Conservation (phyloP, 768 basidiomycete species). For the Mrakia gelida region DNA sequence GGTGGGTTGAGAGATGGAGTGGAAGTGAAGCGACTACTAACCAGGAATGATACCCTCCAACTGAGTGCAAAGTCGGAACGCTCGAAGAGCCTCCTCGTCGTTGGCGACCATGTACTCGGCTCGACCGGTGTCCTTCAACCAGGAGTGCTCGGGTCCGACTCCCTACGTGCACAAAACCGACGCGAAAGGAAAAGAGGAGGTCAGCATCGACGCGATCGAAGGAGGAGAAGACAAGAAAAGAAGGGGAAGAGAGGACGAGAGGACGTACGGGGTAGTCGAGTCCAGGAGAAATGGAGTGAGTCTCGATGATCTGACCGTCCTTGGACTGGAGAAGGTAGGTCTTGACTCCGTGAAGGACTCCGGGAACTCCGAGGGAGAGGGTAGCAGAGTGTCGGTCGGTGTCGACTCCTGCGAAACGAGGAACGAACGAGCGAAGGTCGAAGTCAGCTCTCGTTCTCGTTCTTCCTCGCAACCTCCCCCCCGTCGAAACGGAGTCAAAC, state of each 20-base stretch:
- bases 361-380: constrained; percentile 80
- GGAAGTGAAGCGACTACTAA: constrained; percentile 38
- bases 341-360: constrained; percentile 91
- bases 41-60: constrained; percentile 95
- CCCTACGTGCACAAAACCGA: constrained; percentile 55
- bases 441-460: not conserved
- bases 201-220: not conserved
- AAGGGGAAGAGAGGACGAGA: not conserved
- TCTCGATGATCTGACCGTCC: constrained; percentile 91
- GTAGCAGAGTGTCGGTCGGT: constrained; percentile 89
- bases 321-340: constrained; percentile 89
- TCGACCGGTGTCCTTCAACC: constrained; percentile 88
- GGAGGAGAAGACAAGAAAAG: not conserved
- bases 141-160: constrained; percentile 96
- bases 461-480: too few relatives aligned
- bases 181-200: not conserved
- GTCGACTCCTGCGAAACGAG: constrained; percentile 58
- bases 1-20: not conserved
- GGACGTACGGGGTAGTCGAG: constrained; percentile 61
- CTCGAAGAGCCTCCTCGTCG: constrained; percentile 87
- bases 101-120: constrained; percentile 91
- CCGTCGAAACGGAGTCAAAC: constrained; percentile 23
- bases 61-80: constrained; percentile 87
- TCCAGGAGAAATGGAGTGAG: constrained; percentile 94
- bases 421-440: not conserved